phyloP scores from a whole-genome alignment of 441 rosid species.

The Syzygium malaccense region DNA sequence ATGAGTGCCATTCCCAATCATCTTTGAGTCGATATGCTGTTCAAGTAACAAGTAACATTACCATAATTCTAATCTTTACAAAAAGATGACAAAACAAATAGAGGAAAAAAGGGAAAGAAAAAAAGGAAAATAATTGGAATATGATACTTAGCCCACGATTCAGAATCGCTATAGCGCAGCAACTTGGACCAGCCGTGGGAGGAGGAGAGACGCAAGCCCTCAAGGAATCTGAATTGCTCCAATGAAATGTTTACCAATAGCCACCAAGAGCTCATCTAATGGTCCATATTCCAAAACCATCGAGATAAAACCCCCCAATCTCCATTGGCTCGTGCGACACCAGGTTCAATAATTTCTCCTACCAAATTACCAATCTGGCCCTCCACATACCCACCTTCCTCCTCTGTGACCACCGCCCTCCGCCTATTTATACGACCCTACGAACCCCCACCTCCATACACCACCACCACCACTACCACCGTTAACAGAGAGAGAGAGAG shows the following conservation, averaged over 20 bases:
- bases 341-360: not conserved
- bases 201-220: not conserved
- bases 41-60: not conserved
- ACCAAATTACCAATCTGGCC: not conserved
- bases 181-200: not conserved
- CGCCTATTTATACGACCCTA: not conserved
- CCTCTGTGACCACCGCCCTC: not conserved
- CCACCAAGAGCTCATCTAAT: not conserved
- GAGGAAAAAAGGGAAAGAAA: not conserved
- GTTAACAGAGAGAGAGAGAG: not conserved
- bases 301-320: not conserved
- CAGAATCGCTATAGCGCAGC: not conserved
- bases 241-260: not conserved
- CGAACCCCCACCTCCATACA: not conserved
- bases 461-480: not conserved
- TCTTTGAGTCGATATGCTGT: not conserved
- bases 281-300: not conserved
- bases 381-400: not conserved
- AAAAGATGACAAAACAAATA: not conserved
- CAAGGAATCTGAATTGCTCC: not conserved
- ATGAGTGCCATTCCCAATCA: not conserved
- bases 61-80: not conserved
- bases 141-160: not conserved
- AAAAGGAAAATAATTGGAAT: too few species aligned
- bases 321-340: not conserved